Conservation (phyloP, 176 grass and related monocot species). For the Aegilops tauschii region DNA sequence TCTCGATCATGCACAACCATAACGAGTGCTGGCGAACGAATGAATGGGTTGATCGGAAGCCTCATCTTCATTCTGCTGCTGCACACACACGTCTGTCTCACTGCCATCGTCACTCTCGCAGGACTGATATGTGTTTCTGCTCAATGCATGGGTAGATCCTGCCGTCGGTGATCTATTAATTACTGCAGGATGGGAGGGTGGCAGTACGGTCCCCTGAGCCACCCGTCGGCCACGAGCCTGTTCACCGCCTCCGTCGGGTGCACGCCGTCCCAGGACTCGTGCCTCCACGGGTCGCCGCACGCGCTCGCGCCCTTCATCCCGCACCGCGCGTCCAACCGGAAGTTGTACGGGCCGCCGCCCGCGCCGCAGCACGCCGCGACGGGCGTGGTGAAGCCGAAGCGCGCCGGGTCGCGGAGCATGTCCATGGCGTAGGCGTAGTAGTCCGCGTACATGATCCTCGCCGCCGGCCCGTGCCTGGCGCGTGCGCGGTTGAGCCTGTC, state of each 20-base stretch:
- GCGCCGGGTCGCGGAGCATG: conserved; percentile 33
- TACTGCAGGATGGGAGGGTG: conserved; percentile 2
- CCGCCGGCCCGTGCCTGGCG: background rate
- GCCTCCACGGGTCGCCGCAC: conserved; percentile 4
- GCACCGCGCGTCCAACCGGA: conserved; percentile 27
- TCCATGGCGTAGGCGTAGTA: conserved; percentile 26
- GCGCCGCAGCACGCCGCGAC: conserved; percentile 32
- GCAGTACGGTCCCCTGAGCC: conserved; percentile 35
- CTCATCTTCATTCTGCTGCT: too few species aligned
- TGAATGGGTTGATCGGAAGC: too few species aligned
- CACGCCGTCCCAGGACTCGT: conserved; percentile 37
- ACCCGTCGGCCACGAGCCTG: background rate
- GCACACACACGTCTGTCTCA: too few species aligned
- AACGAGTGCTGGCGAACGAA: too few species aligned
- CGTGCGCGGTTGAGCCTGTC: background rate
- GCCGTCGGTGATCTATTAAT: too few species aligned
- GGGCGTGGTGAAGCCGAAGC: conserved; percentile 11
- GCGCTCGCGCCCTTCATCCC: conserved; percentile 31
- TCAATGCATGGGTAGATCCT: too few species aligned
- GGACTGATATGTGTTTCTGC: too few species aligned
- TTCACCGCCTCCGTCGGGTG: conserved; percentile 38
- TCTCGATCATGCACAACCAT: too few species aligned
- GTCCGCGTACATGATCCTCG: conserved; percentile 59
- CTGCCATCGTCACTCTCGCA: too few species aligned
- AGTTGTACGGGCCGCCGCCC: conserved; percentile 19